Evolutionary conservation across 2,329 filamentous ascomycete species (phyloP).

Genomic region (Coniella lustricola): DNA sequence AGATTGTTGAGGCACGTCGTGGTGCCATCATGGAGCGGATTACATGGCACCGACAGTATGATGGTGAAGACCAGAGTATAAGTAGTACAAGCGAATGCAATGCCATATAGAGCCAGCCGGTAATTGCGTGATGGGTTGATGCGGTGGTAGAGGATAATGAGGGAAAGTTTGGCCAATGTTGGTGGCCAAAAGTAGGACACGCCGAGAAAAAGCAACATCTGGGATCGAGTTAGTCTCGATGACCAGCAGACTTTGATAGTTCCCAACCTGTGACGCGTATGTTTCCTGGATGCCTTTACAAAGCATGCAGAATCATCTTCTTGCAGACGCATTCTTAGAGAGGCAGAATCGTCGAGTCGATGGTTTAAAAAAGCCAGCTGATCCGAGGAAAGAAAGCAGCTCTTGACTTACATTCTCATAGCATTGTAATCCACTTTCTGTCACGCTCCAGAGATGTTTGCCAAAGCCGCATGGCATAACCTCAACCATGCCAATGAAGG

Average conservation of each 20-base stretch:
- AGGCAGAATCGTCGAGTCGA: too few species aligned
- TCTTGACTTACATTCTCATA: conserved; percentile 7
- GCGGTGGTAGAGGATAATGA: conserved; percentile 19
- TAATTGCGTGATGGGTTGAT: conserved; percentile 15
- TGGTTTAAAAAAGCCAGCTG: neutral
- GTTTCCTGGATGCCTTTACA: too few species aligned
- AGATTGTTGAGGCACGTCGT: conserved; percentile 35
- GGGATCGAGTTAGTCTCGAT: neutral
- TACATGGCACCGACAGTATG: conserved; percentile 22
- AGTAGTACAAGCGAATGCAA: conserved; percentile 8
- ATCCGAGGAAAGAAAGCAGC: neutral
- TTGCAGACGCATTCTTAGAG: too few species aligned
- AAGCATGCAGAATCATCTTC: too few species aligned
- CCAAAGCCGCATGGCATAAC: conserved; percentile 15
- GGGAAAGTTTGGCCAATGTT: conserved; percentile 19
- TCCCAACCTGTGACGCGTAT: neutral
- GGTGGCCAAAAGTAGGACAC: conserved; percentile 20
- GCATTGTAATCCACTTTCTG: conserved; percentile 9
- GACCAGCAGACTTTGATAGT: neutral
- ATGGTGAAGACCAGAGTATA: conserved; percentile 20
- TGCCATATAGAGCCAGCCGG: conserved; percentile 10
- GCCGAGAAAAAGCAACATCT: conserved; percentile 15
- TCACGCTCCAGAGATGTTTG: conserved; percentile 14
- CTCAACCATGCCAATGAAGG: conserved; percentile 12
- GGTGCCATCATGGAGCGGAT: conserved; percentile 17